These are phyloP conservation scores for Punica granatum DNA, from an alignment of 345 rosid species.

Conservation along the genomic window DNA sequence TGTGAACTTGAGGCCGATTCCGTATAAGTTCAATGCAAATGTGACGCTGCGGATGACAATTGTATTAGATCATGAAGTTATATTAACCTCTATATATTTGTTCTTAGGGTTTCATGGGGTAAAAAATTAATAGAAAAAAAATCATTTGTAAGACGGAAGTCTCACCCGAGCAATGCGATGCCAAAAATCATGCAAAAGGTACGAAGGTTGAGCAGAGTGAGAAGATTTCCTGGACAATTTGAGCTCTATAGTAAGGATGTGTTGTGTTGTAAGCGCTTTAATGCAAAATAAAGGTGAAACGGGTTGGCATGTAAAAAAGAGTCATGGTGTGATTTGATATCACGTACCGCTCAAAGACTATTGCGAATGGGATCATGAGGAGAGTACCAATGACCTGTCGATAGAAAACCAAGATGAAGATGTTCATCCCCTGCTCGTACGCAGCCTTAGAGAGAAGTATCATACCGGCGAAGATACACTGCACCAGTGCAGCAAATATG, in stretches of 20 bases:
- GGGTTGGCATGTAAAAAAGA: too few species aligned
- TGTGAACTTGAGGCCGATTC: slow-evolving; percentile 11
- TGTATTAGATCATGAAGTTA: too few species aligned
- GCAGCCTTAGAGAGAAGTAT: slow-evolving; percentile 21
- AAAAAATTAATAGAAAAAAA: too few species aligned
- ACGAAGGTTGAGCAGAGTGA: not conserved
- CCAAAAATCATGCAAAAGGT: not conserved
- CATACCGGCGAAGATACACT: slow-evolving; percentile 14
- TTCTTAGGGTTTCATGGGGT: too few species aligned
- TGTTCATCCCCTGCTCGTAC: slow-evolving; percentile 16
- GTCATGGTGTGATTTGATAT: too few species aligned
- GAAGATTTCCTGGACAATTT: not conserved
- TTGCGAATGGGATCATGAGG: slow-evolving; percentile 13
- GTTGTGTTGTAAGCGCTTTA: too few species aligned
- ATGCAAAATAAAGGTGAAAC: too few species aligned
- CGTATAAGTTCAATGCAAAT: slow-evolving; percentile 5
- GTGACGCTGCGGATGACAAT: slow-evolving; percentile 13
- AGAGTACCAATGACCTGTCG: slow-evolving; percentile 17
- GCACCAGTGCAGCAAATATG: slow-evolving; percentile 3
- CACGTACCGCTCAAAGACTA: slow-evolving; percentile 14
- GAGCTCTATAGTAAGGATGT: not conserved
- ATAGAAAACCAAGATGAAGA: slow-evolving; percentile 20
- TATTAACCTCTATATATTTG: too few species aligned
- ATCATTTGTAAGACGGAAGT: not conserved
- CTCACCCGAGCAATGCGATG: not conserved